Evolutionary conservation across 768 basidiomycete genomes (phyloP).

Genomic region (Psilocybe cyanescens): DNA sequence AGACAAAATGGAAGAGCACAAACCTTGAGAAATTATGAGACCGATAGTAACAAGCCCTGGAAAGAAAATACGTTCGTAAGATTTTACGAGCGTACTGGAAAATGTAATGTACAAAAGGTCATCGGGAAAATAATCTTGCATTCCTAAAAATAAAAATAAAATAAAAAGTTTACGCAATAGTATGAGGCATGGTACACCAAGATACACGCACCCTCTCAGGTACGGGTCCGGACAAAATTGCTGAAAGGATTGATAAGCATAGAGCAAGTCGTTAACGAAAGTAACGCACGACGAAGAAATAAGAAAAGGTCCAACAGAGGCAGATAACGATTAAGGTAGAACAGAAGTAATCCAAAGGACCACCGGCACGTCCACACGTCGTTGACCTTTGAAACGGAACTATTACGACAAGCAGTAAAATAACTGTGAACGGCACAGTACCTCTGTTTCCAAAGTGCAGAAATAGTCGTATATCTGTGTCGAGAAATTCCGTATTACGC

Average conservation of each 20-base stretch:
- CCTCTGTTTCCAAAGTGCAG: constrained; percentile 7
- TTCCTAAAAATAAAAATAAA: background rate
- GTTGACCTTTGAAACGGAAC: background rate
- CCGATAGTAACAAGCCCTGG: background rate
- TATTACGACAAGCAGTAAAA: background rate
- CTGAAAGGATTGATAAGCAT: background rate
- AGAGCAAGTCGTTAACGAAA: background rate
- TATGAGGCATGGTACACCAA: background rate
- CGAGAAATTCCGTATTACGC: background rate
- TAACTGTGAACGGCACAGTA: background rate
- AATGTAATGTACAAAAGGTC: background rate
- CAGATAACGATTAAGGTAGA: constrained; percentile 14
- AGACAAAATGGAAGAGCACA: background rate
- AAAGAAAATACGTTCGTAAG: background rate
- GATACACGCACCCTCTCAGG: background rate
- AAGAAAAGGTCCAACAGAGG: constrained; percentile 8
- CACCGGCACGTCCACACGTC: constrained; percentile 10
- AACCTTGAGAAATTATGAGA: constrained; percentile 2
- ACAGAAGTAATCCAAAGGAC: constrained; percentile 6
- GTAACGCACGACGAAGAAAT: background rate
- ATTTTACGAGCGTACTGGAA: background rate
- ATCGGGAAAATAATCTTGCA: constrained; percentile 1
- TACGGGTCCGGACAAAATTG: background rate
- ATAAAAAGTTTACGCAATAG: background rate
- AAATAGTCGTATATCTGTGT: constrained; percentile 11